A percentile compares a stretch with the other conserved stretches of the same genome.
Conservation (phyloP, 2,329 filamentous ascomycete species). For the Pyrenochaeta sp. region DNA sequence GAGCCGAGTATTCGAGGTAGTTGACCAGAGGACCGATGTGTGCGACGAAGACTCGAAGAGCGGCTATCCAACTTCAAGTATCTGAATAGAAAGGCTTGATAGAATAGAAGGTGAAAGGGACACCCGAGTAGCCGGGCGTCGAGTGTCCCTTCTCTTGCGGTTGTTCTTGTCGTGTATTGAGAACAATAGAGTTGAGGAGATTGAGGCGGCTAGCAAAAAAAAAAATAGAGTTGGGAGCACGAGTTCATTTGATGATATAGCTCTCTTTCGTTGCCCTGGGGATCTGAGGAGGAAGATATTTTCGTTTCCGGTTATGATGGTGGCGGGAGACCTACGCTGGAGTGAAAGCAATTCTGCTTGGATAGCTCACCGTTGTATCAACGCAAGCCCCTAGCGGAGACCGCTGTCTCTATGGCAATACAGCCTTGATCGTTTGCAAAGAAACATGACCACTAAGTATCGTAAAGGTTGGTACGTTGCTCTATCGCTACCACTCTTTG, state of each 20-base stretch:
- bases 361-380: not conserved
- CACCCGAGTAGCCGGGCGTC: slow-evolving; percentile 4
- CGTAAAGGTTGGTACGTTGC: not conserved
- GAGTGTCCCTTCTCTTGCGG: slow-evolving; percentile 10
- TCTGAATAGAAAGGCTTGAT: slow-evolving; percentile 1
- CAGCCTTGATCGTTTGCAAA: not conserved
- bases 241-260: too few species aligned
- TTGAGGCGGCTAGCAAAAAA: not conserved
- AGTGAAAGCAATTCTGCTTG: not conserved
- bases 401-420: too few species aligned
- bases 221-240: not conserved
- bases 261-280: not conserved
- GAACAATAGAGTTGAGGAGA: slow-evolving; percentile 3
- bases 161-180: slow-evolving; percentile 11
- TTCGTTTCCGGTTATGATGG: not conserved
- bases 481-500: not conserved
- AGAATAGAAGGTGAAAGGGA: slow-evolving; percentile 21
- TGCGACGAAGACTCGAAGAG: not conserved
- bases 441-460: not conserved
- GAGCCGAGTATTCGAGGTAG: not conserved
- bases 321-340: not conserved
- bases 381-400: too few species aligned
- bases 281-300: not conserved
- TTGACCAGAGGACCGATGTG: not conserved
- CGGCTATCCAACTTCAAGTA: slow-evolving; percentile 1